These are phyloP conservation scores for Chaetoscypha palmicola DNA, from an alignment of 2,329 filamentous ascomycete genomes.

Conservation along the genomic window DNA sequence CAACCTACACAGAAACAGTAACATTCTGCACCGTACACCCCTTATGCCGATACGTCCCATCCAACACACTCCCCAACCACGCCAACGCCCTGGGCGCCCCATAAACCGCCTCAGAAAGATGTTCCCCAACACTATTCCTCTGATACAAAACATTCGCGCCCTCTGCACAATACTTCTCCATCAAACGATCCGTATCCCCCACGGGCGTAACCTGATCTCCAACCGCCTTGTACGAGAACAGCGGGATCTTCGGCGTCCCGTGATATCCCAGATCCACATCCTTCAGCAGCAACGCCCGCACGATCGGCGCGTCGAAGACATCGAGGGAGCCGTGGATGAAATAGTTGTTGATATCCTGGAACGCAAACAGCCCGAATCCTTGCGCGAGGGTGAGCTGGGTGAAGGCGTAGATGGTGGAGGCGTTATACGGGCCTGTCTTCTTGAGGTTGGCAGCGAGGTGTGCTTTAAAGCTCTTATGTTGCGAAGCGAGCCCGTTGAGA, in stretches of 20 bases:
- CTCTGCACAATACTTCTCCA: constrained; percentile 35
- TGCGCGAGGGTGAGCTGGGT: constrained; percentile 25
- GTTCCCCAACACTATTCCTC: constrained; percentile 37
- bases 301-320: constrained; percentile 8
- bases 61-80: constrained; percentile 23
- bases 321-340: constrained; percentile 33
- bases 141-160: constrained; percentile 38
- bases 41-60: too few species aligned
- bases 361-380: constrained; percentile 25
- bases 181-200: constrained; percentile 37
- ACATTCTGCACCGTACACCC: too few species aligned
- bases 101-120: constrained; percentile 34
- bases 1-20: too few species aligned
- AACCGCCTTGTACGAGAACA: constrained; percentile 44
- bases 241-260: constrained; percentile 38
- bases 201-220: constrained; percentile 39
- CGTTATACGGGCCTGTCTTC: constrained; percentile 18
- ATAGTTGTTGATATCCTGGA: constrained; percentile 35
- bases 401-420: constrained; percentile 29
- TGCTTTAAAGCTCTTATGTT: neutral
- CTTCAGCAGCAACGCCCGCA: neutral
- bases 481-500: constrained; percentile 11
- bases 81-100: constrained; percentile 30
- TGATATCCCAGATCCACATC: constrained; percentile 24
- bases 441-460: neutral